phyloP scores from a whole-genome alignment of 2,329 filamentous ascomycete genomes.

The Neopestalotiopsis sp. region DNA sequence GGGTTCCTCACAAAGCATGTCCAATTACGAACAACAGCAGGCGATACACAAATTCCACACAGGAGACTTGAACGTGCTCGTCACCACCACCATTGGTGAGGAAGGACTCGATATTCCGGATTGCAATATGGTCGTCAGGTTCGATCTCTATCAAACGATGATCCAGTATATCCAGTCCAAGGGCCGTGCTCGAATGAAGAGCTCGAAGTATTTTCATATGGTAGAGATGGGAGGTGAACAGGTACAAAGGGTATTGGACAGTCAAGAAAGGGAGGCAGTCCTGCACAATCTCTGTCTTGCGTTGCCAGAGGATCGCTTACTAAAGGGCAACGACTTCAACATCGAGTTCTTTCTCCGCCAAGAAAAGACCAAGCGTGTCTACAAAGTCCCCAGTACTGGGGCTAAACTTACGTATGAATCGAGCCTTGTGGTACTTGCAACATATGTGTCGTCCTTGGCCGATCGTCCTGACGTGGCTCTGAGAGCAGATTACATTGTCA shows the following conservation, averaged over 20 bases:
- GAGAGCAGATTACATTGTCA: conserved; percentile 66
- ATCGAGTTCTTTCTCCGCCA: conserved; percentile 60
- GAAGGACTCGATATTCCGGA: conserved; percentile 72
- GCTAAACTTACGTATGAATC: conserved; percentile 81
- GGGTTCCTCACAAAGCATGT: conserved; percentile 50
- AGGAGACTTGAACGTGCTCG: conserved; percentile 65
- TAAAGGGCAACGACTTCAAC: conserved; percentile 64
- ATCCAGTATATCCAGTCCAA: conserved; percentile 96
- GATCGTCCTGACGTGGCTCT: conserved; percentile 42
- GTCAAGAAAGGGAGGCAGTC: conserved; percentile 61
- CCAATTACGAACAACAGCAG: conserved; percentile 75
- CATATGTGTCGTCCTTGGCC: conserved; percentile 74
- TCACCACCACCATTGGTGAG: conserved; percentile 71
- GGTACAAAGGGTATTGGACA: conserved; percentile 58
- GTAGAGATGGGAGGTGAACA: conserved; percentile 68
- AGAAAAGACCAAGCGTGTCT: conserved; percentile 54
- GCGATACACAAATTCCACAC: conserved; percentile 69
- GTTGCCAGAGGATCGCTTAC: conserved; percentile 75
- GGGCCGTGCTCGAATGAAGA: conserved; percentile 78
- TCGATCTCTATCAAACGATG: conserved; percentile 86
- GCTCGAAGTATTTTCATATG: conserved; percentile 87
- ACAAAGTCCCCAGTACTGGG: conserved; percentile 68
- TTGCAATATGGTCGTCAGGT: conserved; percentile 72
- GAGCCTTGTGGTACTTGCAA: conserved; percentile 72
- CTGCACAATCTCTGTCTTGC: conserved; percentile 79